Conservation (phyloP, 306 rosid species). For the Fagus crenata region DNA sequence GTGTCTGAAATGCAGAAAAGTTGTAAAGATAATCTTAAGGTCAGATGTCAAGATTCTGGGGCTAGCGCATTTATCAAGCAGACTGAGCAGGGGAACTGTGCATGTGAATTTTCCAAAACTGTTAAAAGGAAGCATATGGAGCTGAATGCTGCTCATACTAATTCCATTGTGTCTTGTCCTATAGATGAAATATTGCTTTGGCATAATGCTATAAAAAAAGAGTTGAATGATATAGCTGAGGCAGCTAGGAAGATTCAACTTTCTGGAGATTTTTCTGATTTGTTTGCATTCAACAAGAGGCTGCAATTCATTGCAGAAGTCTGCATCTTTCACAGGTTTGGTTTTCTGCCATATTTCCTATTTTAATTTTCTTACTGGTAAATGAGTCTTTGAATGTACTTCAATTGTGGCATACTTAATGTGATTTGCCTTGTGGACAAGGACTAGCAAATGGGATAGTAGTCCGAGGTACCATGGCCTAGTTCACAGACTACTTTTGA, state of each 20-base stretch:
- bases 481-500: neutral
- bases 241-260: slow-evolving; percentile 31
- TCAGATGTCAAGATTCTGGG: slow-evolving; percentile 27
- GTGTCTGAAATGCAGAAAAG: slow-evolving; percentile 14
- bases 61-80: neutral
- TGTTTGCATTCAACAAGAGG: slow-evolving; percentile 30
- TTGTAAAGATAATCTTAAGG: slow-evolving; percentile 19
- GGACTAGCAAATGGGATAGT: neutral
- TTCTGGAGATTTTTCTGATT: slow-evolving; percentile 30
- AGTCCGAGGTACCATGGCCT: slow-evolving; percentile 1
- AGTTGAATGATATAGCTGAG: slow-evolving; percentile 29
- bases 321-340: slow-evolving; percentile 40
- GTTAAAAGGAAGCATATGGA: slow-evolving; percentile 38
- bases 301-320: slow-evolving; percentile 34
- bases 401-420: neutral
- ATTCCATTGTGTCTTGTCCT: slow-evolving; percentile 23
- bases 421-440: neutral
- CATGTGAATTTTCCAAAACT: slow-evolving; percentile 30
- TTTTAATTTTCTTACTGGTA: slow-evolving; percentile 6
- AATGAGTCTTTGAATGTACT: slow-evolving; percentile 9
- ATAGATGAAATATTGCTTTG: slow-evolving; percentile 33
- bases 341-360: slow-evolving; percentile 1
- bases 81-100: slow-evolving; percentile 27
- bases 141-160: slow-evolving; percentile 21
- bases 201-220: slow-evolving; percentile 35